A percentile compares a stretch with the other conserved stretches of the same genome.
These are phyloP conservation scores for Lecanicillium sp. DNA, from an alignment of 2,329 filamentous ascomycete species.

Conservation along the genomic window DNA sequence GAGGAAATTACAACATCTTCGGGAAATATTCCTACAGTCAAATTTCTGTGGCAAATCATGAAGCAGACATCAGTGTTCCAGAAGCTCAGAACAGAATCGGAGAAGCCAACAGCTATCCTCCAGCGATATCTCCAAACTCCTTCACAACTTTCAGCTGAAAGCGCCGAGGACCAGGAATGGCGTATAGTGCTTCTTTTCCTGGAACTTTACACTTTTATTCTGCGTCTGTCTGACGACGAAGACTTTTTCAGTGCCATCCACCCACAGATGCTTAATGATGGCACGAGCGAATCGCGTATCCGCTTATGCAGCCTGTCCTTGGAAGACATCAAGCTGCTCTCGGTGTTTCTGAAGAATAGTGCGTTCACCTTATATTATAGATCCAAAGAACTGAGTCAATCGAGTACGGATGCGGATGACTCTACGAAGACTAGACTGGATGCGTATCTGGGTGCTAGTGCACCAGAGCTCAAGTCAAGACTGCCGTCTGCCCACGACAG, in stretches of 20 bases:
- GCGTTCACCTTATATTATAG: conserved; percentile 87
- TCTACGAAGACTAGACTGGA: conserved; percentile 19
- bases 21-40: conserved; percentile 50
- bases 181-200: conserved; percentile 82
- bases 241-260: conserved; percentile 70
- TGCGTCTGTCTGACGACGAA: conserved; percentile 91
- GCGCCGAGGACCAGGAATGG: conserved; percentile 57
- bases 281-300: conserved; percentile 37
- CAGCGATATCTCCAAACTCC: conserved; percentile 20
- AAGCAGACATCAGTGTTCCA: conserved; percentile 33
- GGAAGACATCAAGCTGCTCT: conserved; percentile 64
- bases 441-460: conserved; percentile 18
- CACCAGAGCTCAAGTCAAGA: conserved; percentile 2
- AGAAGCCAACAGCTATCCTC: conserved; percentile 20
- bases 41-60: conserved; percentile 73
- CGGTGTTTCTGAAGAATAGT: conserved; percentile 81
- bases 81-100: conserved; percentile 22
- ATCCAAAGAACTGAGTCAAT: conserved; percentile 50
- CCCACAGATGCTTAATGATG: conserved; percentile 27
- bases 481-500: neutral
- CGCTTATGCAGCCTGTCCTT: conserved; percentile 62
- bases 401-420: conserved; percentile 13
- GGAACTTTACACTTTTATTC: conserved; percentile 86
- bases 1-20: conserved; percentile 24
- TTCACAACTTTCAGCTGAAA: conserved; percentile 18